Percentiles rank a stretch among this genome's conserved stretches.
phyloP scores from a whole-genome alignment of 2,329 filamentous ascomycete genomes.

The Trichophyton benhamiae region DNA sequence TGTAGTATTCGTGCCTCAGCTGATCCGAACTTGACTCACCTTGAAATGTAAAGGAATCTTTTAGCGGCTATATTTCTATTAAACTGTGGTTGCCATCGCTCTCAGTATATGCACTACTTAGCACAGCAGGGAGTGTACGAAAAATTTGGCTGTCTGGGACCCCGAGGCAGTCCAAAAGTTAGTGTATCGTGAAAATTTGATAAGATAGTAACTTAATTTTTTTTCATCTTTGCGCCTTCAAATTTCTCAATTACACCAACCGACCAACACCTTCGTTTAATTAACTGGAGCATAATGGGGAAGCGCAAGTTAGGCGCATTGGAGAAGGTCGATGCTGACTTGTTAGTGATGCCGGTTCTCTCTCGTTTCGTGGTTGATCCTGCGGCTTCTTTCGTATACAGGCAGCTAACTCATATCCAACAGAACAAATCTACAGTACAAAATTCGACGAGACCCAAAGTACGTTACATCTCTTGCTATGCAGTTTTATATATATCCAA shows the following conservation, averaged over 20 bases:
- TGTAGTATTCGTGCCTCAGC: neutral
- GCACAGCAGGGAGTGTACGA: neutral
- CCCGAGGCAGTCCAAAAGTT: neutral
- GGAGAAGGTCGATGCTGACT: slow-evolving; percentile 87
- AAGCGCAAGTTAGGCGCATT: slow-evolving; percentile 85
- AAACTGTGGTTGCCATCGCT: no score
- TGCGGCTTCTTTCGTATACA: slow-evolving; percentile 14
- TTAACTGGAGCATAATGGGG: slow-evolving; percentile 42
- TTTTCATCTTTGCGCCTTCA: neutral
- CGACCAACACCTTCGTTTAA: slow-evolving; percentile 53
- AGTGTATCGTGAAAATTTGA: slow-evolving; percentile 1
- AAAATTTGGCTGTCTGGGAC: neutral
- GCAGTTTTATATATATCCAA: neutral
- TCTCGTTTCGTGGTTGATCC: neutral
- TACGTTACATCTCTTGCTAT: slow-evolving; percentile 31
- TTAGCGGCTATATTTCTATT: neutral
- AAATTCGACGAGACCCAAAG: slow-evolving; percentile 75
- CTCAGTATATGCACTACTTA: neutral
- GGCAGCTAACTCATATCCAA: slow-evolving; percentile 12
- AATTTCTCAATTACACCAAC: slow-evolving; percentile 23
- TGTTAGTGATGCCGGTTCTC: slow-evolving; percentile 39
- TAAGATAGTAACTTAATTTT: slow-evolving; percentile 1
- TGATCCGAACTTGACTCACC: neutral
- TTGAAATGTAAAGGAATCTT: neutral
- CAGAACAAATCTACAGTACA: slow-evolving; percentile 77